Base-by-base conservation (phyloP, 495 filamentous ascomycete genomes). In the Tuber indicum region DNA sequence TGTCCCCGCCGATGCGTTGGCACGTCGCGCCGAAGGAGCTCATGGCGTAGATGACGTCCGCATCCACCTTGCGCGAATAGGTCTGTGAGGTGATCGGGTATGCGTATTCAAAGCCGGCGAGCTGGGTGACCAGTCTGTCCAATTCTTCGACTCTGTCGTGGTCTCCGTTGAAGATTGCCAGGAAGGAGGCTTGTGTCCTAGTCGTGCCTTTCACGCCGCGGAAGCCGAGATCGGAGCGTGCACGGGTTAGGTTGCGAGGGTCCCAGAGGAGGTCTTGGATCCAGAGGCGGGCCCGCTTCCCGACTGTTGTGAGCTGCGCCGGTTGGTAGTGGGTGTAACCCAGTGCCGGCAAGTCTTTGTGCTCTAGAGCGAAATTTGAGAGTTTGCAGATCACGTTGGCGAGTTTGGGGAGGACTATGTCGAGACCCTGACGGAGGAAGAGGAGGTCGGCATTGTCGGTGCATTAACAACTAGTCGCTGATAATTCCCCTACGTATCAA, bases 361-460 rank as follows among this genome's bases (percentile, higher is more conserved):
- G 90, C 85, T 94, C 81, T 74, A 91, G 81, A 58, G 94, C 92
- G 84, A 98, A 98, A 10, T 87, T 80, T 69, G 89, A 87, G 52
- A 97, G 88, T 84, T 95, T 96, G 77, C 91, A 86, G 77, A 98
- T 92, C 75, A 96, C 91, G 66, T 88, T 93, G 23, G 95, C 94
- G 1, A 98, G 86, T 86, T 96, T 97, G 69, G 91, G 92, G 23
- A 96, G 89, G 10, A 97, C 84, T 74, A 97, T 87, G 82, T 94
- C 89, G 42, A 97, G 86, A 71, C 86, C 89, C 73, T 94, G 89
- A 8, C 91, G 87, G 75, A 94, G 86, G 83, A 97, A 90, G 81
- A 97, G 95, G 70, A 97, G 85, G 80, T 98, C 95, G 43, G 92
- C 91, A 78, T 97, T 97, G 83, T 98, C 95, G 71, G 92, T 94